A percentile compares a stretch with the other conserved stretches of the same genome.
Evolutionary conservation across 257 asterid genomes (phyloP).

Genomic region (Solanum piurae): DNA sequence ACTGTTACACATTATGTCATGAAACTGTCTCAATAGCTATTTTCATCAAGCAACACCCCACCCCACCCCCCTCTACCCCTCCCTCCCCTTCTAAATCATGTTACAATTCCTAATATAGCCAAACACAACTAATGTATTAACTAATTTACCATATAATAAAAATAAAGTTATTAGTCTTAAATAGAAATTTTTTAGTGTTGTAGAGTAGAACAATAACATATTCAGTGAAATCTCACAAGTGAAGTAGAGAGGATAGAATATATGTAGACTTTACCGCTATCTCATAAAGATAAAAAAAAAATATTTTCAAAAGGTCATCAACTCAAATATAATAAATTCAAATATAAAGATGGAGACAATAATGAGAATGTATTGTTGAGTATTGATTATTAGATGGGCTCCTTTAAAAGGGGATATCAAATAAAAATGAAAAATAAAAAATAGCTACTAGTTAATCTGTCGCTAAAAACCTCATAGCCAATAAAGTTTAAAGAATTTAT

Average conservation of each 20-base stretch:
- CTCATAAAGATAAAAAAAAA: rapidly evolving
- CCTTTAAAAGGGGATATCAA: neutral
- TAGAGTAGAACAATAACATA: neutral
- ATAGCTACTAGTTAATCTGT: neutral
- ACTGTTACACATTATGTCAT: conserved; percentile 20
- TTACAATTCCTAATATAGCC: neutral
- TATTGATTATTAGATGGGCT: neutral
- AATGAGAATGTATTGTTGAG: neutral
- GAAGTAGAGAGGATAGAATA: rapidly evolving
- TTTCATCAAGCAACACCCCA: neutral
- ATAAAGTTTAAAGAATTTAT: neutral
- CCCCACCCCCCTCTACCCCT: neutral
- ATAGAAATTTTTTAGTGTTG: neutral
- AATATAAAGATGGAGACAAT: too few species aligned
- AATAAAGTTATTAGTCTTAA: neutral
- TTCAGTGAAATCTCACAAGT: neutral
- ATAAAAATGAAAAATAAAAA: neutral
- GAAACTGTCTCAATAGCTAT: conserved; percentile 14
- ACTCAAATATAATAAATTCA: neutral
- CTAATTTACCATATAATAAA: neutral
- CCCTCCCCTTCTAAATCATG: neutral
- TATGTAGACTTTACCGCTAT: rapidly evolving
- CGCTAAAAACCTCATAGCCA: neutral
- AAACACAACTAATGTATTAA: neutral
- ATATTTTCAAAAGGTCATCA: neutral